phyloP scores from a whole-genome alignment of 2,329 filamentous ascomycete species.

The Mycocentrospora acerina region DNA sequence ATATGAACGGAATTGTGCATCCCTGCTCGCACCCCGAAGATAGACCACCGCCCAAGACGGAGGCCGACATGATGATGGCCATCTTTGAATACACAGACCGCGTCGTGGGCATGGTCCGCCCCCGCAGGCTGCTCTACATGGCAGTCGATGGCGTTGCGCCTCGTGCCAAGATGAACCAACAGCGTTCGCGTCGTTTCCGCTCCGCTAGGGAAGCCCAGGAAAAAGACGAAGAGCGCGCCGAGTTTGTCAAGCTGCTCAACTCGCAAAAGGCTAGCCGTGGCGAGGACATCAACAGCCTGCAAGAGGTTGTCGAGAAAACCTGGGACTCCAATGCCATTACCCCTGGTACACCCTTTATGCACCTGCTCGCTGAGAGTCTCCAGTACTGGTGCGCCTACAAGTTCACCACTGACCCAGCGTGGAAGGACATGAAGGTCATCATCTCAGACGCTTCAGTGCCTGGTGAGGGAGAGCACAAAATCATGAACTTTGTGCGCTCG shows the following conservation, averaged over 20 bases:
- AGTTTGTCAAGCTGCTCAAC: slow-evolving; percentile 81
- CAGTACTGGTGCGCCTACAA: slow-evolving; percentile 98
- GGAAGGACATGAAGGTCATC: slow-evolving; percentile 90
- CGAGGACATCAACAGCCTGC: slow-evolving; percentile 60
- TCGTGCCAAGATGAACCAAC: slow-evolving; percentile 99
- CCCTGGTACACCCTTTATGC: slow-evolving; percentile 98
- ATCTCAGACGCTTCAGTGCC: slow-evolving; percentile 98
- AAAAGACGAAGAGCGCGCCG: slow-evolving; percentile 87
- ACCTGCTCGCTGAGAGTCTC: slow-evolving; percentile 83
- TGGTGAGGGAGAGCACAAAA: slow-evolving; percentile 98
- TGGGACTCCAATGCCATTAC: slow-evolving; percentile 92
- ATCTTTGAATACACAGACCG: slow-evolving; percentile 99
- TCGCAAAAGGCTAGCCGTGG: slow-evolving; percentile 62
- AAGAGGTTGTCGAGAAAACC: slow-evolving; percentile 76
- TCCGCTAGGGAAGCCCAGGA: slow-evolving; percentile 92
- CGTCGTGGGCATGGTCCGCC: slow-evolving; percentile 97
- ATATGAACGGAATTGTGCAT: slow-evolving; percentile 99
- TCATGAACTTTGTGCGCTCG: slow-evolving; percentile 96
- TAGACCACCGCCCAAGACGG: slow-evolving; percentile 82
- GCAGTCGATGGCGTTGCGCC: slow-evolving; percentile 97
- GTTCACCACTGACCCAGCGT: slow-evolving; percentile 92
- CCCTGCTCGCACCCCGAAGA: slow-evolving; percentile 98
- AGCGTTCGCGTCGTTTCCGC: slow-evolving; percentile 92
- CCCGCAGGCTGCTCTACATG: slow-evolving; percentile 94
- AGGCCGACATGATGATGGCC: slow-evolving; percentile 99